A percentile compares a stretch with the other conserved stretches of the same genome.
Evolutionary conservation across 257 asterid genomes (phyloP).

Genomic region (Voacanga thouarsii): DNA sequence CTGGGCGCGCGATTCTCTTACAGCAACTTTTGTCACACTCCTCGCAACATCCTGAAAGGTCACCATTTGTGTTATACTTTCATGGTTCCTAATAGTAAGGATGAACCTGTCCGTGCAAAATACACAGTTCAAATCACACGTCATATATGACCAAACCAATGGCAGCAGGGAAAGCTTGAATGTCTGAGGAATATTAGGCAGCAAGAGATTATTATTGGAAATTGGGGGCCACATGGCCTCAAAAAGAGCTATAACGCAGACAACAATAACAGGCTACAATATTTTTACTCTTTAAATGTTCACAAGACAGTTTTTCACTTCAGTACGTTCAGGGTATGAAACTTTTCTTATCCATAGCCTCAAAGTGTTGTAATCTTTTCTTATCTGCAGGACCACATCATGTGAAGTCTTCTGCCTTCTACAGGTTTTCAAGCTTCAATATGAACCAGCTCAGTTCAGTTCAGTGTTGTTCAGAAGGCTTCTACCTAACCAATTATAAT

Average conservation of each 20-base stretch:
- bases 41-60: slow-evolving; percentile 79
- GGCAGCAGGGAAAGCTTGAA: background rate
- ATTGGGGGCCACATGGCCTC: background rate
- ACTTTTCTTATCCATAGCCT: background rate
- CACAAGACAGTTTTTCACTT: background rate
- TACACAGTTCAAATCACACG: background rate
- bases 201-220: background rate
- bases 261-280: background rate
- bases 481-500: background rate
- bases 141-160: background rate
- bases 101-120: background rate
- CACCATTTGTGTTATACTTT: background rate
- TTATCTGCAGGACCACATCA: background rate
- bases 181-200: background rate
- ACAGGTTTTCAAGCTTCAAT: background rate
- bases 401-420: background rate
- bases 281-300: background rate
- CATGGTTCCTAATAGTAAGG: background rate
- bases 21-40: slow-evolving; percentile 77
- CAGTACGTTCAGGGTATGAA: background rate
- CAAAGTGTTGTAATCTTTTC: background rate
- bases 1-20: slow-evolving; percentile 81
- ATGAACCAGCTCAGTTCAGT: background rate
- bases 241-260: background rate
- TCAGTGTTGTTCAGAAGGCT: background rate